Percentiles rank a stretch among this genome's conserved stretches.
phyloP scores from a whole-genome alignment of 495 filamentous ascomycete species.

The Neurospora sp. region DNA sequence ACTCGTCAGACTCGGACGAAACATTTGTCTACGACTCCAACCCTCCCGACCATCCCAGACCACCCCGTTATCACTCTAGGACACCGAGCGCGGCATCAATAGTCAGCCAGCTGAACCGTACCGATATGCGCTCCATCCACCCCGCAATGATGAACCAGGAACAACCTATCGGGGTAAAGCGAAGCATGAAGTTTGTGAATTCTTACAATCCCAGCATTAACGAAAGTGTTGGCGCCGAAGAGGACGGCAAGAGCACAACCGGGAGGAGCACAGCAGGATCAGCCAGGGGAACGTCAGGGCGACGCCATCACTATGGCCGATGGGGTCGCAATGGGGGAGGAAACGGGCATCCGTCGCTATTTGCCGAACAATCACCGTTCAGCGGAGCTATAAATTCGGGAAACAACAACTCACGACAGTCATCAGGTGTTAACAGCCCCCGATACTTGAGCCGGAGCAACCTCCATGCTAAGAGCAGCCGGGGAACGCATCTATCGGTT shows the following conservation, averaged over 20 bases:
- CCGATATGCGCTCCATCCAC: constrained; percentile 49
- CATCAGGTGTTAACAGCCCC: constrained; percentile 52
- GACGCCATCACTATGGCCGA: constrained; percentile 64
- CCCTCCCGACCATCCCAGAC: constrained; percentile 76
- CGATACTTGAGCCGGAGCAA: constrained; percentile 22
- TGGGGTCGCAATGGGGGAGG: constrained; percentile 52
- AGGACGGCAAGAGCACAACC: constrained; percentile 47
- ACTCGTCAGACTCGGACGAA: constrained; percentile 91
- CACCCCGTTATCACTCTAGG: constrained; percentile 78
- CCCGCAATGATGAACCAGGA: constrained; percentile 51
- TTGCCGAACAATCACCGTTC: constrained; percentile 70
- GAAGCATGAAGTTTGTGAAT: constrained; percentile 98
- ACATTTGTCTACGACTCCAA: constrained; percentile 99
- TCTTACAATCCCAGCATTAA: constrained; percentile 54
- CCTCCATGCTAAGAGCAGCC: constrained; percentile 15
- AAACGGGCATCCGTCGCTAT: constrained; percentile 59
- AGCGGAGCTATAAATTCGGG: constrained; percentile 24
- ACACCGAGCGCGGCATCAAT: constrained; percentile 93
- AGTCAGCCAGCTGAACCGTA: constrained; percentile 67
- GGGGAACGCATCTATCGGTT: constrained; percentile 20
- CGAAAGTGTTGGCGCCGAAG: constrained; percentile 46
- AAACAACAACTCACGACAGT: constrained; percentile 40
- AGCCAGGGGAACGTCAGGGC: constrained; percentile 53
- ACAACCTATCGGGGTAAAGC: constrained; percentile 67
- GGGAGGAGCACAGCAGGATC: constrained; percentile 50